Base-by-base conservation (phyloP, 257 asterid genomes). In the Salvia hispanica region DNA sequence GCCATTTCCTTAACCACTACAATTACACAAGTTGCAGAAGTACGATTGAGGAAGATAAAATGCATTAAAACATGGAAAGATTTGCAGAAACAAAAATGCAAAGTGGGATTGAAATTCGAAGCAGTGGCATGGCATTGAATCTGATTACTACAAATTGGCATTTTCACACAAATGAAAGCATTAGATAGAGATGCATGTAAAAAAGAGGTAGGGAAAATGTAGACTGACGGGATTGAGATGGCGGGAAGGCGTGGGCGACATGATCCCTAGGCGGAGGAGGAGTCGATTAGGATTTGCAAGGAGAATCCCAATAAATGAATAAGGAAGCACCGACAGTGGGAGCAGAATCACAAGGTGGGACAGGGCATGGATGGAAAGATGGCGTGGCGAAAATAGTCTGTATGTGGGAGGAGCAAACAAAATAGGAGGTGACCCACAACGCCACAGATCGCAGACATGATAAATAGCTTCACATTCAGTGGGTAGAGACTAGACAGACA, bases 371-470 rank as follows among this genome's bases (percentile, higher is more conserved):
- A 55, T 54, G 9, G 5, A 47, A 43, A 46, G 56, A 50, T 0
- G 42, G 42, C 43, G 43, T 39, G 43, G 21, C 39, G 59, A 34
- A 56, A 18, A 46, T 56, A 33, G 34, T 31, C 67, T 28, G 57
- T n/a, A 55, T 28, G 18, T 28, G 43, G 9, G 43, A 39, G 2
- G 9, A 5, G 43, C 67, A 72, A 56, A 53, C 67, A 71, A 66
- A 25, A 12, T 25, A 11, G 79, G 73, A 76, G 75, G 56, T 76
- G 79, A 69, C 81, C 84, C 81, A 80, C 77, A 47, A 16, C 14
- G 45, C 15, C 16, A 10, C 37, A 48, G 21, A 37, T 39, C 58
- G 63, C 73, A 75, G 74, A 73, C 74, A 56, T 68, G 75, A 72
- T 79, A 76, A 76, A 79, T 76, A 76, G 71, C 46, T 58, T 48